These are phyloP conservation scores for Phytophthora colocasiae DNA, from an alignment of 352 stramenopile species.

Conservation along the genomic window DNA sequence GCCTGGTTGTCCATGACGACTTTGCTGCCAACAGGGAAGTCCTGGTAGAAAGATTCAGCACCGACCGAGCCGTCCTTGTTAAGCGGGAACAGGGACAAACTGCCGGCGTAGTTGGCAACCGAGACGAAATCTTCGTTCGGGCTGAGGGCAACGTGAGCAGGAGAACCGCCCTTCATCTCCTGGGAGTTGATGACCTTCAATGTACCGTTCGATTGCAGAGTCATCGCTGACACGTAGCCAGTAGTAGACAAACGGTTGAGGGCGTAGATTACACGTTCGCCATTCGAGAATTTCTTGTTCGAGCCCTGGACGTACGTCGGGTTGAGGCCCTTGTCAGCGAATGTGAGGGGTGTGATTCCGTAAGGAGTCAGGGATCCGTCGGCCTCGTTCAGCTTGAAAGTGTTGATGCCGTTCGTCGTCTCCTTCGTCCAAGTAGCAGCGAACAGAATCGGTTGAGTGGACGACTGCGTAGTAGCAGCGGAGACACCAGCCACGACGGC, in stretches of 20 bases:
- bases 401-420: constrained; percentile 65
- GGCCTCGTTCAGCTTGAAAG: constrained; percentile 53
- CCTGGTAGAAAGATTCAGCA: constrained; percentile 42
- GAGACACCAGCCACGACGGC: constrained; percentile 15
- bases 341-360: constrained; percentile 44
- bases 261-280: constrained; percentile 52
- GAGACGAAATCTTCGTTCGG: constrained; percentile 57
- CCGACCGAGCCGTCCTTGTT: constrained; percentile 49
- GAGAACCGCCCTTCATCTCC: constrained; percentile 52
- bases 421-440: constrained; percentile 65
- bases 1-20: constrained; percentile 49
- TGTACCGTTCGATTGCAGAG: constrained; percentile 37
- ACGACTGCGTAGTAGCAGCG: constrained; percentile 21
- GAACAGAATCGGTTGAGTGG: constrained; percentile 45
- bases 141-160: constrained; percentile 54
- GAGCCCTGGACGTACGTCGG: constrained; percentile 63
- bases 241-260: constrained; percentile 56
- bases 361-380: constrained; percentile 46
- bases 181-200: constrained; percentile 55
- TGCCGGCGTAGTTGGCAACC: constrained; percentile 71
- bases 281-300: constrained; percentile 33
- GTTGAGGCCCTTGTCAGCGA: constrained; percentile 46
- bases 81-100: constrained; percentile 61
- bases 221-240: constrained; percentile 57
- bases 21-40: constrained; percentile 50